Base-by-base conservation (phyloP, 1,284 basidiomycete species). In the Grifola frondosa region DNA sequence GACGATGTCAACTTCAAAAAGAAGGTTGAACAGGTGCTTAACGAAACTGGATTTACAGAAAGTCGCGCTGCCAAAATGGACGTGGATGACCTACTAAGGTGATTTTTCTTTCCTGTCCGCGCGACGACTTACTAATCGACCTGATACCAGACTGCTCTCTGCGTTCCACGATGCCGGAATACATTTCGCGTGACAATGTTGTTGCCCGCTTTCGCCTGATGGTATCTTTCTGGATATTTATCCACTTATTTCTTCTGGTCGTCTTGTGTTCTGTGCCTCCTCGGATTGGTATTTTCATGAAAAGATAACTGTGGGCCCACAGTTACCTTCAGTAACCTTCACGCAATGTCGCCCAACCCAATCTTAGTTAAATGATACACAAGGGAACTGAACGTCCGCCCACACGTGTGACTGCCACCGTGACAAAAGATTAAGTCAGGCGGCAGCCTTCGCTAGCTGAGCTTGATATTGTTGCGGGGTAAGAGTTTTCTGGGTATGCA, bases 91-190 rank as follows among this genome's bases (percentile, higher is more conserved):
- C 68, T 91, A 30, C 66, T 92, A 32, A 82, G 81, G 84, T 85
- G 49, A 40, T 78, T 16, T 24, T 17, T 25, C 9, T 17, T 24
- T 12, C 31, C n/a, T 19, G 5, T 19, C 12, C 23, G 28, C 26
- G n/a, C 25, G 30, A 15, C 49, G 6, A 12, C 9, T 17, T 11
- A 21, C 20, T 33, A 11, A 31, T n/a, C 22, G 13, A 10, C n/a
- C 6, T 13, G 23, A 10, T n/a, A 25, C 15, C 48, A 82, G 81
- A 61, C 60, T 88, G 4, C 65, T 88, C 12, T 75, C 81, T n/a
- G 81, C 85, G 4, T 93, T 93, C 65, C 90, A 94, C 62, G 84
- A 88, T 53, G 77, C 76, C 40, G 88, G 88, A 23, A 81, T 94
- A 40, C 90, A 92, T 63, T 92, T 92, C 56, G 83, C 84, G 39